A percentile compares a stretch with the other conserved stretches of the same genome.
Evolutionary conservation across 805 yeast genomes (phyloP).

Genomic region (Lachancea thermotolerans): DNA sequence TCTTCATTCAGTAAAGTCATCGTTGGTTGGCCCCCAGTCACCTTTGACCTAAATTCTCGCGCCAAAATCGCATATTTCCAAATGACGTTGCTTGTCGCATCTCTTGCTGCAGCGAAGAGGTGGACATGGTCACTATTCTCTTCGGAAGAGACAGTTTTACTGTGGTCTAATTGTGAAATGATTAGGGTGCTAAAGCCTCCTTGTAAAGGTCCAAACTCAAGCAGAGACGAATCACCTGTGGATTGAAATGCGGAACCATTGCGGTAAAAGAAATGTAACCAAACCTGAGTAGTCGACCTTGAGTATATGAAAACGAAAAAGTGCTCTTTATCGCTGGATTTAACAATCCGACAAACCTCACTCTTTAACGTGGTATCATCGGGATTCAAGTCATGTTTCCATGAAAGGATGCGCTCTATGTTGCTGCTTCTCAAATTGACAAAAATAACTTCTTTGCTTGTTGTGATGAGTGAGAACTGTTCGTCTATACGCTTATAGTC

Average conservation of each 20-base stretch:
- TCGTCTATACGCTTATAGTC: constrained; percentile 37
- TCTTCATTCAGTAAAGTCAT: background rate
- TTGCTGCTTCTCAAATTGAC: constrained; percentile 32
- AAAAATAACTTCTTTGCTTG: constrained; percentile 61
- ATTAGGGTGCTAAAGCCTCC: background rate
- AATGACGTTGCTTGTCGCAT: background rate
- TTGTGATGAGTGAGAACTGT: constrained; percentile 45
- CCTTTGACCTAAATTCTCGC: background rate
- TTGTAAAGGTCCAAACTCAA: constrained; percentile 10
- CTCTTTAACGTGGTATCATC: constrained; percentile 48
- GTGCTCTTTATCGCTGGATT: constrained; percentile 1
- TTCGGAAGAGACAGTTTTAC: too few species aligned
- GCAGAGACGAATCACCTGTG: constrained; percentile 11
- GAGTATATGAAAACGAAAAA: constrained; percentile 18
- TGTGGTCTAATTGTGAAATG: too few species aligned
- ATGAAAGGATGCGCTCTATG: constrained; percentile 48
- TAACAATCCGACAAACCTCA: constrained; percentile 18
- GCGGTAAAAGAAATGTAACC: constrained; percentile 17
- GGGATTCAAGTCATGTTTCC: constrained; percentile 63
- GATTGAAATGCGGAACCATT: constrained; percentile 14
- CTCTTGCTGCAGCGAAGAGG: background rate
- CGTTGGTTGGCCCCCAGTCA: background rate
- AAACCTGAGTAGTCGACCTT: constrained; percentile 14
- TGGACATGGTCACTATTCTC: background rate
- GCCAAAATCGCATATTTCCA: background rate